Percentiles rank a stretch among this genome's conserved stretches.
phyloP scores from a whole-genome alignment of 192 early-diverging fungal genomes.

The Phlyctochytrium arcticum region DNA sequence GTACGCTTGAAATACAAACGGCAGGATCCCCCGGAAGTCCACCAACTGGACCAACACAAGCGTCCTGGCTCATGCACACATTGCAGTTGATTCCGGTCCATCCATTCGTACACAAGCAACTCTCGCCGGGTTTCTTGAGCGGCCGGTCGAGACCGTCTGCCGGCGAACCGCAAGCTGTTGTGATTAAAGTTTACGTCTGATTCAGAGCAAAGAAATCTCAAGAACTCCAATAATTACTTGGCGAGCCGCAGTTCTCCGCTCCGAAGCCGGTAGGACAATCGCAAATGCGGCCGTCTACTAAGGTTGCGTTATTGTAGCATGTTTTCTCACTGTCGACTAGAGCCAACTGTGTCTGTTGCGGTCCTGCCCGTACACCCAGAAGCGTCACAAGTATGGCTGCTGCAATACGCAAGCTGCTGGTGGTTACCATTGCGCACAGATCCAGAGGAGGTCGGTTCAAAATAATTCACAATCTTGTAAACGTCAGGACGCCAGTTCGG shows the following conservation, averaged over 20 bases:
- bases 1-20: conserved; percentile 29
- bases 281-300: too few relatives aligned
- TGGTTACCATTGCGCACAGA: too few relatives aligned
- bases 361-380: too few relatives aligned
- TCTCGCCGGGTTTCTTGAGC: conserved; percentile 6
- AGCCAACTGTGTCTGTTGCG: too few relatives aligned
- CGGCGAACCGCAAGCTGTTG: conserved; percentile 68
- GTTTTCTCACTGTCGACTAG: too few relatives aligned
- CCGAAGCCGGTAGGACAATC: conserved; percentile 62
- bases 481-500: too few relatives aligned
- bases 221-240: conserved; percentile 41
- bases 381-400: too few relatives aligned
- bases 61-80: conserved; percentile 36
- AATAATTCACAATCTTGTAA: too few relatives aligned
- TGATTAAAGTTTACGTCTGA: background rate
- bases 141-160: conserved; percentile 37
- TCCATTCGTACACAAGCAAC: conserved; percentile 76
- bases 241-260: conserved; percentile 69
- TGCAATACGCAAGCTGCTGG: too few relatives aligned
- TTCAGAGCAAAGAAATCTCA: too few relatives aligned
- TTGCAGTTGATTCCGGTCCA: conserved; percentile 97
- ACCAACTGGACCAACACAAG: conserved; percentile 21
- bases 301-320: too few relatives aligned
- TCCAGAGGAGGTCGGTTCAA: too few relatives aligned
- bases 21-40: conserved; percentile 7